These are phyloP conservation scores for Bipolaris sorokiniana DNA, from an alignment of 2,329 filamentous ascomycete genomes.

Conservation along the genomic window DNA sequence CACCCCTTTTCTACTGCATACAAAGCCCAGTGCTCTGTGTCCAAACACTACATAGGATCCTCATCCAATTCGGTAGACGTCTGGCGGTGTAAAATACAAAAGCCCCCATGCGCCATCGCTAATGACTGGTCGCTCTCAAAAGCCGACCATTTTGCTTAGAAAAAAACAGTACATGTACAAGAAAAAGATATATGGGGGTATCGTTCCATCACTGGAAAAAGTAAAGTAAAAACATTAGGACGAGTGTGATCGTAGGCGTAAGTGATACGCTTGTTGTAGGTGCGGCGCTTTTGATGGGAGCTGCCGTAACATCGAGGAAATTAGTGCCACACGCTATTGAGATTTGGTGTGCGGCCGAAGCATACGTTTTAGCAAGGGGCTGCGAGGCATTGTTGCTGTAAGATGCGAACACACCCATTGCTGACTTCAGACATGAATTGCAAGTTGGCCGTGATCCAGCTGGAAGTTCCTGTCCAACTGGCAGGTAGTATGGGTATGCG, in stretches of 20 bases:
- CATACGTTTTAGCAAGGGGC: conserved; percentile 72
- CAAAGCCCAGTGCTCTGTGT: conserved; percentile 10
- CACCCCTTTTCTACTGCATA: background rate
- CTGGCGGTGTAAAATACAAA: conserved; percentile 12
- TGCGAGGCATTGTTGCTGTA: conserved; percentile 70
- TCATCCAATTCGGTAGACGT: conserved; percentile 8
- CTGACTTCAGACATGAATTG: conserved; percentile 74
- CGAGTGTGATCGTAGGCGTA: conserved; percentile 39
- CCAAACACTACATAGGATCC: conserved; percentile 15
- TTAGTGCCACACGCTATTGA: conserved; percentile 66
- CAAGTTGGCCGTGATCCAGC: conserved; percentile 73
- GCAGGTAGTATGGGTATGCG: conserved; percentile 83
- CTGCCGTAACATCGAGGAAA: conserved; percentile 61
- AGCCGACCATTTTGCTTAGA: conserved; percentile 22
- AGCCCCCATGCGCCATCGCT: conserved; percentile 45
- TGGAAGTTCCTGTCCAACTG: conserved; percentile 75
- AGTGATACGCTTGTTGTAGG: conserved; percentile 29
- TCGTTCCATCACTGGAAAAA: conserved; percentile 38
- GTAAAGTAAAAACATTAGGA: conserved; percentile 45
- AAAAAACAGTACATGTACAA: conserved; percentile 28
- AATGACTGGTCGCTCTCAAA: conserved; percentile 37
- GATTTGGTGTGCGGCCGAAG: conserved; percentile 72
- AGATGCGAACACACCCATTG: conserved; percentile 79
- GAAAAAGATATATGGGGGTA: conserved; percentile 21
- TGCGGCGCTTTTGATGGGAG: conserved; percentile 43